Evolutionary conservation across 2,329 filamentous ascomycete species (phyloP).

Genomic region (Juglanconis juglandina): DNA sequence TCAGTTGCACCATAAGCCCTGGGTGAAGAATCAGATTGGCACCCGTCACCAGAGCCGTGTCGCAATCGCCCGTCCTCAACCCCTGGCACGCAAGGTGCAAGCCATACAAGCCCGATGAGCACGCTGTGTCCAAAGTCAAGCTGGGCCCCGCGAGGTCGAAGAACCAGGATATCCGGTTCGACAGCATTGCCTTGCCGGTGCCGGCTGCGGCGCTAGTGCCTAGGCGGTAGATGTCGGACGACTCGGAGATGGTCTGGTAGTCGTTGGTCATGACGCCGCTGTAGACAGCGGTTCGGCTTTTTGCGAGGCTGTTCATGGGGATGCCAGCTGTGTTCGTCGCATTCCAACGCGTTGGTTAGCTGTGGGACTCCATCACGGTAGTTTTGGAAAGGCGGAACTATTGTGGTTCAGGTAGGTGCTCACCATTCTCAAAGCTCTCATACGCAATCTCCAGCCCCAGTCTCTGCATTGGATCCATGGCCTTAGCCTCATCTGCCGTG

Average conservation of each 20-base stretch:
- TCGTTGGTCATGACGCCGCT: not conserved
- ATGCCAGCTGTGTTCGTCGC: too few relatives aligned
- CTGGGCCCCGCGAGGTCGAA: slow-evolving; percentile 37
- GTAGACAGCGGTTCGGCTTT: too few relatives aligned
- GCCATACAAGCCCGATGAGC: slow-evolving; percentile 36
- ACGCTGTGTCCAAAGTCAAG: slow-evolving; percentile 42
- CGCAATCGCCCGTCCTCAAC: slow-evolving; percentile 37
- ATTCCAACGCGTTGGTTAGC: too few relatives aligned
- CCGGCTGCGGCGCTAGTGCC: slow-evolving; percentile 31
- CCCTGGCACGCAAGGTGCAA: slow-evolving; percentile 32
- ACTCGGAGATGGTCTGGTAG: not conserved
- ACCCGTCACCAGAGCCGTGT: too few relatives aligned
- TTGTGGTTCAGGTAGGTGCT: slow-evolving; percentile 17
- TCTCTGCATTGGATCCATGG: slow-evolving; percentile 10
- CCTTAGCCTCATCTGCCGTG: slow-evolving; percentile 19
- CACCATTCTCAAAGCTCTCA: slow-evolving; percentile 20
- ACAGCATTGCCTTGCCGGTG: slow-evolving; percentile 27
- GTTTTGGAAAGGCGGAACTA: slow-evolving; percentile 23
- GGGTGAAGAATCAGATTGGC: too few relatives aligned
- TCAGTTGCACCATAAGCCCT: too few relatives aligned
- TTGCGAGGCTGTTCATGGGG: too few relatives aligned
- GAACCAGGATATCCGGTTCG: slow-evolving; percentile 37
- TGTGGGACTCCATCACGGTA: slow-evolving; percentile 22
- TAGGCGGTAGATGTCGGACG: slow-evolving; percentile 13
- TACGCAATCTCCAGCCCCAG: slow-evolving; percentile 22